Conservation (phyloP, 176 grass and related monocot species). For the Aegilops umbellulata region DNA sequence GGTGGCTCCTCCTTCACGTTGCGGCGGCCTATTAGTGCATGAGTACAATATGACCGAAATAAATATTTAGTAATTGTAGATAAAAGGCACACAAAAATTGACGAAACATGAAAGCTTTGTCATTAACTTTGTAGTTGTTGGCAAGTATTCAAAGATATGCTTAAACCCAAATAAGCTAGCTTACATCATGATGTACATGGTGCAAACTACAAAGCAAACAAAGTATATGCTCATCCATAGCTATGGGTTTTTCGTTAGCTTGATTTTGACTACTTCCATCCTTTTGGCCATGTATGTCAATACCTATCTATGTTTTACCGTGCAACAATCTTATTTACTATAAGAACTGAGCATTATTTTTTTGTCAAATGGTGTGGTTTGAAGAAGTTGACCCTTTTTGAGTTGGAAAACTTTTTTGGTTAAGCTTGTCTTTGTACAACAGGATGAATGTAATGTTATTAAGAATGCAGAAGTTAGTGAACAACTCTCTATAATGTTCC, state of each 20-base stretch:
- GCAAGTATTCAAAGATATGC: neutral
- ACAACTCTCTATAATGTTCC: neutral
- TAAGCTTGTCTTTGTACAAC: neutral
- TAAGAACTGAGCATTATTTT: neutral
- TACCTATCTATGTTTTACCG: neutral
- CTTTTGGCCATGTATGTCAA: neutral
- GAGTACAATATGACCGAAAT: neutral
- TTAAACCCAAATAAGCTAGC: neutral
- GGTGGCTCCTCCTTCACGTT: too few relatives aligned
- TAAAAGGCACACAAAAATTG: neutral
- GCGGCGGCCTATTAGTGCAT: neutral
- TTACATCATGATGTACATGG: neutral
- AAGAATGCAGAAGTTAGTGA: conserved; percentile 3
- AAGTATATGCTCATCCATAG: neutral
- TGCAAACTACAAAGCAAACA: neutral
- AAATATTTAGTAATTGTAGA: neutral
- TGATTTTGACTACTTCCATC: neutral
- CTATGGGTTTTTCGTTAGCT: neutral
- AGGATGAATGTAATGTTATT: neutral
- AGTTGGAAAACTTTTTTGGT: neutral
- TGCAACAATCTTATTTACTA: neutral
- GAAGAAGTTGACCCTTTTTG: neutral
- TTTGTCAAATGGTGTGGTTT: neutral
- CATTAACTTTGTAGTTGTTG: neutral
- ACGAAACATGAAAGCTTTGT: neutral